Evolutionary conservation across 192 early-diverging fungal species (phyloP), one percentile per base, ranked within the genome.

Genomic region (Coemansia sp.): DNA sequence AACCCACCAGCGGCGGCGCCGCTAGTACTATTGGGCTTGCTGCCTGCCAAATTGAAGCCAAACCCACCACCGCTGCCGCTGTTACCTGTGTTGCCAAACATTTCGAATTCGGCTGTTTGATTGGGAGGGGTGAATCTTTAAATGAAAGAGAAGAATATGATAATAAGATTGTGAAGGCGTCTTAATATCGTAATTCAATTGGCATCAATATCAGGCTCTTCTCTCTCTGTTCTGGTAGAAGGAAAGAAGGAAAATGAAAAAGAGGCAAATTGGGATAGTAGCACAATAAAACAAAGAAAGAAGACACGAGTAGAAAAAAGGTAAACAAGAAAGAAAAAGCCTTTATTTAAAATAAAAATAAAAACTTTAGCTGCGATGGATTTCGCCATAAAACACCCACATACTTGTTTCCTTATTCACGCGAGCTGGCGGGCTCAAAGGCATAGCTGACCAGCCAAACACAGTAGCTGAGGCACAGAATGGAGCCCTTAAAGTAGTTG

Each of bases 401-500:
- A 59, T 16, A 51, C 22, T 26, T 41, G 41, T 69, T 67, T 61
- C 67, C 67, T 56, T 71, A 78, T 66, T 60, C 67, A 54, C 41
- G 70, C 19, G 49, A 36, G 11, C 61, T 78, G 67, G 67, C 67
- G 21, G 91, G 89, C 48, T 87, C 89, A 76, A 87, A 98, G 40
- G 85, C 87, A 75, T 93, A 95, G 7, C 88, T 90, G 12, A 86
- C 86, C 72, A 95, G 85, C 67, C 96, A 84, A 11, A 97, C 89
- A 54, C 77, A 77, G 76, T 98, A 98, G 47, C 89, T 90, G 39
- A 97, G 72, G 41, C 95, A 86, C 63, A 98, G 80, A 56, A 98
- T 94, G 6, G 88, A 81, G 16, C 95, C 97, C 82, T 99, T 97
- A 76, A 99, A 99, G 83, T 99, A 97, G 81, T 99, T 97, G 54